Evolutionary conservation across 2,329 filamentous ascomycete genomes (phyloP), one percentile per base, ranked within the genome.

Genomic region (Ascochyta fabae): DNA sequence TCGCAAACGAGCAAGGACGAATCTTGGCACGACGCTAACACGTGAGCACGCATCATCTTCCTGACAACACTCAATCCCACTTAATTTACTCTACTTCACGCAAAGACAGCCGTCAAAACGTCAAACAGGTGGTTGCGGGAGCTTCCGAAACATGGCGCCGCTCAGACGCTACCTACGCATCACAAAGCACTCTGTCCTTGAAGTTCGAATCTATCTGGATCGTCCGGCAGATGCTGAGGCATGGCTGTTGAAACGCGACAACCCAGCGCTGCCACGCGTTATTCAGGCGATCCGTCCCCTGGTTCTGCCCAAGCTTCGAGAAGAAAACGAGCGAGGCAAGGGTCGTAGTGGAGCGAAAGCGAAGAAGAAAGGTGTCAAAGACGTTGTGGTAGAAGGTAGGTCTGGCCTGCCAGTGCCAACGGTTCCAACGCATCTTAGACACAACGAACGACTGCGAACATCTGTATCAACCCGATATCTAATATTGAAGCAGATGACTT

Each of bases 141-240:
- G 27, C 13, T 22, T 35, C 26, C 38, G 43, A 39, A 57, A 44
- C 19, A 97, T 97, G 93, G 89, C 92, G 12, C 93, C 93, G 10
- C 86, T 96, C 43, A 87, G 93, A 56, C 86, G 93, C 67, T 97
- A 98, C 74, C 83, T 98, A 51, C 87, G 94, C 48, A 96, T 98
- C 66, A 94, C 90, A 51, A 93, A 94, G 72, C 91, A 92, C 75
- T 96, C 94, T 4, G 92, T 97, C 29, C 84, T 99, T n/a, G 95
- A 99, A 82, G 92, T 91, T 62, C 92, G 93, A 62, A 95, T 99
- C 65, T 98, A 98, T 76, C 86, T 97, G 42, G 94, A 98, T 62
- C 93, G 94, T 67, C 95, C 95, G 0, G 86, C 89, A 12, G 86
- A 96, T 58, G 86, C 87, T 23, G 86, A 91, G 62, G 88, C 88